Conservation (phyloP, 129 eudicot genomes). For the Silybum marianum region DNA sequence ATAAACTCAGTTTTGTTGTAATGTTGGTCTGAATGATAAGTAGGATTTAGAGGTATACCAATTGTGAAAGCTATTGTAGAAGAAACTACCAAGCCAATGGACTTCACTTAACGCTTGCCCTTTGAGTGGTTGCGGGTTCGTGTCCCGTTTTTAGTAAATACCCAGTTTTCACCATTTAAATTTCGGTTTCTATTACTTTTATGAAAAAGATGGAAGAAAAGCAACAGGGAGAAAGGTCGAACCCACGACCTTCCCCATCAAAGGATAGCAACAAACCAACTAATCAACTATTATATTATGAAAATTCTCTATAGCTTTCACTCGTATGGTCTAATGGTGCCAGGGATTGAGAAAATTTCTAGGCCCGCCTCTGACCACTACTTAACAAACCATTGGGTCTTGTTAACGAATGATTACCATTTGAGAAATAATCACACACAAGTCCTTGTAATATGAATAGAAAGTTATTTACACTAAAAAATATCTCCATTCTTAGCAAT, state of each 20-base stretch:
- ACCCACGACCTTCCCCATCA: background rate
- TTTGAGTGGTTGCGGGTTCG: no score
- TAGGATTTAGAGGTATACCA: no score
- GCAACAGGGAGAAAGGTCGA: background rate
- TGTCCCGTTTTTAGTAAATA: no score
- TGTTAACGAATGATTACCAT: background rate
- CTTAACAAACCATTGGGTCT: background rate
- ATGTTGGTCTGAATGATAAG: background rate
- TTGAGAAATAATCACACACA: background rate
- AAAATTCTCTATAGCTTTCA: no score
- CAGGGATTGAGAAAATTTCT: no score
- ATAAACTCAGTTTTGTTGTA: no score
- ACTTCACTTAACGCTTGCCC: background rate
- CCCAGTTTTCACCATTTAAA: background rate
- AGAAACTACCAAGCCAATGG: background rate
- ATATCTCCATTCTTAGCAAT: no score
- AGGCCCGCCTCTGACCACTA: no score
- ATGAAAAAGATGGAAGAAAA: background rate
- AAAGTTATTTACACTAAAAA: background rate
- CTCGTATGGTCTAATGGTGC: no score
- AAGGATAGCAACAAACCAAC: background rate
- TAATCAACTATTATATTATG: no score
- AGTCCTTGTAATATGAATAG: background rate
- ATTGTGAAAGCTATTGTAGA: no score
- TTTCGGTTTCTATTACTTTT: no score